Base-by-base conservation (phyloP, 2,329 filamentous ascomycete species). In the Xylariaceae sp. region DNA sequence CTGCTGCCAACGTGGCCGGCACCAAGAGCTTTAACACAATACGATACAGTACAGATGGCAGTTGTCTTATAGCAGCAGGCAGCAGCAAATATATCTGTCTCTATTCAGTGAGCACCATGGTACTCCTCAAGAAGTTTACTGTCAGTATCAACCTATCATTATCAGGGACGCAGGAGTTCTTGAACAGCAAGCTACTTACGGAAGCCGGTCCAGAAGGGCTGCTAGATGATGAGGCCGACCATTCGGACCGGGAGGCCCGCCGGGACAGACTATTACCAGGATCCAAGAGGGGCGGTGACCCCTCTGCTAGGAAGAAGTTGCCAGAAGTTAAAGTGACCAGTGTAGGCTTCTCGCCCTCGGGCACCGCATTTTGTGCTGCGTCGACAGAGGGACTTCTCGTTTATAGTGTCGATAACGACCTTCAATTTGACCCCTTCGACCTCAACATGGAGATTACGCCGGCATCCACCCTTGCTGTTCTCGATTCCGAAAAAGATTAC, bases 11-110 rank as follows among this genome's bases (percentile, higher is more conserved):
- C 67, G 88, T 89, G 2, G 84, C 91, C 1, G 91, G 91, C 40
- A 96, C 91, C 42, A 99, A 99, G 73, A 89, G 86, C 63, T 99
- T 96, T 77, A 88, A 84, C 67, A 89, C 89, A 6, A 90, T 99
- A 63, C 86, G 85, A 51, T 99, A 98, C 76, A 96, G 92, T 71
- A 89, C 91, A 1, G 95, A 99, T 70, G 95, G 95, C 12, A 90
- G 86, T 60, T 97, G 95, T 67, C 80, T 99, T 10, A 79, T 99
- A 41, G 95, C 93, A 0, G 93, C 86, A 46, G 95, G 95, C 29
- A 96, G 95, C 79, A 97, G 92, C 86, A 99, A 99, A 77, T 97
- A 96, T 73, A 97, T 99, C 50, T 98, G 95, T 71, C 75, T 99
- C 55, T 99, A 99, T 75, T 93, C 96, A n/a, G 91, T 96, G 29